Evolutionary conservation across 2,329 filamentous ascomycete genomes (phyloP).

Genomic region (Diaporthe australafricana): DNA sequence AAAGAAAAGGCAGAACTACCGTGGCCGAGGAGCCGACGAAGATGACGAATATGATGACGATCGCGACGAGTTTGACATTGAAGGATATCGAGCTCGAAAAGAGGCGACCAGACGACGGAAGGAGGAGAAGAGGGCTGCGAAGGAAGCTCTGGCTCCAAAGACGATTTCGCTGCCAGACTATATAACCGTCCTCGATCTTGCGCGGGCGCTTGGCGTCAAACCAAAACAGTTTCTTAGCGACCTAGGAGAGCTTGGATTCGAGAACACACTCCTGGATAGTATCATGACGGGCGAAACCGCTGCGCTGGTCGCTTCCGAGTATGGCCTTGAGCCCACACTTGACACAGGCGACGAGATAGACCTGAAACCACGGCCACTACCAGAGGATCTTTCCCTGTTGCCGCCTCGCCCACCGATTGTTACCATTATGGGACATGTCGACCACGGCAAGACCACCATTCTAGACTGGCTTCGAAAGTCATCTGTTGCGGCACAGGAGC

Average conservation of each 20-base stretch:
- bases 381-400: slow-evolving; percentile 74
- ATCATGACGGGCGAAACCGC: slow-evolving; percentile 93
- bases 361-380: slow-evolving; percentile 75
- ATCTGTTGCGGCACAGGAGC: slow-evolving; percentile 89
- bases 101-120: slow-evolving; percentile 55
- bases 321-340: slow-evolving; percentile 87
- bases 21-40: slow-evolving; percentile 41
- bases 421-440: slow-evolving; percentile 99
- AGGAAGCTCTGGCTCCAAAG: slow-evolving; percentile 58
- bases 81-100: slow-evolving; percentile 50
- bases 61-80: slow-evolving; percentile 48
- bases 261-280: slow-evolving; percentile 83
- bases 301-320: slow-evolving; percentile 90
- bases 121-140: slow-evolving; percentile 55
- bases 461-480: slow-evolving; percentile 94
- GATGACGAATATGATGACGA: slow-evolving; percentile 52
- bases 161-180: slow-evolving; percentile 87
- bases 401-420: slow-evolving; percentile 90
- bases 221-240: slow-evolving; percentile 78
- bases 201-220: slow-evolving; percentile 78
- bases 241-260: slow-evolving; percentile 88
- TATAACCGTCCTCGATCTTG: slow-evolving; percentile 88
- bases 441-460: slow-evolving; percentile 97
- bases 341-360: slow-evolving; percentile 76
- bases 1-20: slow-evolving; percentile 22